Evolutionary conservation across 352 stramenopile species (phyloP).

Genomic region (Phytopythium kandeliae): DNA sequence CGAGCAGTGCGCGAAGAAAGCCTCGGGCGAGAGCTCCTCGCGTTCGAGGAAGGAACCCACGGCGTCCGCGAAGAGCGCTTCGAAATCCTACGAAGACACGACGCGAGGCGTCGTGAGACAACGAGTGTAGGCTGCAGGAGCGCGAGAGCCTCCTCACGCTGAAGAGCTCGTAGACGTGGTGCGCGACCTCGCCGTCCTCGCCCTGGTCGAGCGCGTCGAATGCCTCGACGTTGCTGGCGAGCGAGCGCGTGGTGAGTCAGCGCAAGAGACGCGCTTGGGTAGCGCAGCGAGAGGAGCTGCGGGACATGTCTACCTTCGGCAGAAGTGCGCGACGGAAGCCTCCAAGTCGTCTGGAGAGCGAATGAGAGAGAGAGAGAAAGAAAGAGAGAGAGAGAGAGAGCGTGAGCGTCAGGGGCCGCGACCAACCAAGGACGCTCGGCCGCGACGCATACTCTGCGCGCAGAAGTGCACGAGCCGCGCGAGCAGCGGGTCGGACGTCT

Average conservation of each 20-base stretch:
- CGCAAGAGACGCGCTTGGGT: neutral
- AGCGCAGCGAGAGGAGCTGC: neutral
- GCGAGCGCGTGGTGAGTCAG: neutral
- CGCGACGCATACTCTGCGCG: conserved; percentile 16
- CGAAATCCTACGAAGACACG: conserved; percentile 26
- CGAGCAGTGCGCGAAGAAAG: conserved; percentile 48
- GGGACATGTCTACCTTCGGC: conserved; percentile 7
- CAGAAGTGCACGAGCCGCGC: conserved; percentile 34
- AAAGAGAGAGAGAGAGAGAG: too few relatives aligned
- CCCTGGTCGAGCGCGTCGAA: conserved; percentile 24
- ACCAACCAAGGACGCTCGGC: too few relatives aligned
- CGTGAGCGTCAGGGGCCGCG: too few relatives aligned
- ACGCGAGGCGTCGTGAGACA: neutral
- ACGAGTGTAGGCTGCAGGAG: neutral
- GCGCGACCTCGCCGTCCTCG: conserved; percentile 32
- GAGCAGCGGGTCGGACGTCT: conserved; percentile 37
- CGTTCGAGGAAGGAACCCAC: conserved; percentile 33
- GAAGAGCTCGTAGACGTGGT: conserved; percentile 39
- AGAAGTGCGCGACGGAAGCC: conserved; percentile 12
- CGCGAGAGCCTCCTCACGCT: conserved; percentile 8
- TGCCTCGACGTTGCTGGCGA: conserved; percentile 20
- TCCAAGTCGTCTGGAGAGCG: conserved; percentile 20
- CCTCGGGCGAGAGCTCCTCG: conserved; percentile 36
- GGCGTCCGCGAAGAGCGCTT: conserved; percentile 39
- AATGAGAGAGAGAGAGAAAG: too few relatives aligned